Conservation (phyloP, 768 basidiomycete species). For the Mrakia blollopis region DNA sequence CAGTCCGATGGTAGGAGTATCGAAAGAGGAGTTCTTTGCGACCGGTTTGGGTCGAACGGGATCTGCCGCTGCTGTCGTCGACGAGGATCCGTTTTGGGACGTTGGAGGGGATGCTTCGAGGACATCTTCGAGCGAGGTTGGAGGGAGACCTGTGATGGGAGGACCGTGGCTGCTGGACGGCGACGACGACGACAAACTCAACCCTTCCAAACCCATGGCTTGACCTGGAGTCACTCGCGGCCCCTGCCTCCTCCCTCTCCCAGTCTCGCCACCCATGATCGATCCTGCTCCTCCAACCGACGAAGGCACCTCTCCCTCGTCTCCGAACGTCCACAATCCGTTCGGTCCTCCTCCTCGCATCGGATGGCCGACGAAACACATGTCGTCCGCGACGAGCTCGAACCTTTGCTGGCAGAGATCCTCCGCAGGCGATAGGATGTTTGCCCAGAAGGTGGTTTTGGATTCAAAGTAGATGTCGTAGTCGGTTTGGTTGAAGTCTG, state of each 20-base stretch:
- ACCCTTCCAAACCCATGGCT: conserved; percentile 7
- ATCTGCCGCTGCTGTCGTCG: not conserved
- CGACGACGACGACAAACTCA: not conserved
- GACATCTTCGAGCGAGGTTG: conserved; percentile 7
- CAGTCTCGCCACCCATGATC: not conserved
- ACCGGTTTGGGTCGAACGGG: not conserved
- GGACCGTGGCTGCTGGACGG: not conserved
- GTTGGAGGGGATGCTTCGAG: not conserved
- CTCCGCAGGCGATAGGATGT: conserved; percentile 66
- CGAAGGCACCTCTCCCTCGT: not conserved
- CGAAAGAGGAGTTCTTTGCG: not conserved
- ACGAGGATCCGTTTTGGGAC: not conserved
- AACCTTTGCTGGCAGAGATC: conserved; percentile 90
- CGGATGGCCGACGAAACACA: conserved; percentile 91
- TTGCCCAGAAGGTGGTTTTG: conserved; percentile 71
- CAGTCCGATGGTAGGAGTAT: conserved; percentile 35
- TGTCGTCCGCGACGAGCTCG: conserved; percentile 82
- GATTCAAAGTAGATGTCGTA: conserved; percentile 64
- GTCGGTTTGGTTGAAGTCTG: conserved; percentile 30
- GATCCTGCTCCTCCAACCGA: not conserved
- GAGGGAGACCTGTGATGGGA: not conserved
- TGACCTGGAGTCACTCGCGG: conserved; percentile 2
- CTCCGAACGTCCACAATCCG: conserved; percentile 13
- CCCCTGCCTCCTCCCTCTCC: not conserved
- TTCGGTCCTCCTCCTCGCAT: conserved; percentile 52